phyloP scores from a whole-genome alignment of 192 early-diverging fungal species.

The Phycomyces nitens region DNA sequence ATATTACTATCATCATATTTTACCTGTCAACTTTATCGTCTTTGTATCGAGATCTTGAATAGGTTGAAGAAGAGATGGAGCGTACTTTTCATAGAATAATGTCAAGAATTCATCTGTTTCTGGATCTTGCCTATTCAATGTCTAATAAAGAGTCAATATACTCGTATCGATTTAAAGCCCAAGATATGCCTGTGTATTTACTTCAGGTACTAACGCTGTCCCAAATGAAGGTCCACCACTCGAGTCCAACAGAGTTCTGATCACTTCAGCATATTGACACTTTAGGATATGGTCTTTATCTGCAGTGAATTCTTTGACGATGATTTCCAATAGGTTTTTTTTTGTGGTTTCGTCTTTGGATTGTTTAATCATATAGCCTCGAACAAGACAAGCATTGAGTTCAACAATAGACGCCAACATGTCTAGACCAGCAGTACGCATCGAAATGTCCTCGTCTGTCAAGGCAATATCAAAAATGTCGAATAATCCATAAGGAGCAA shows the following conservation, averaged over 20 bases:
- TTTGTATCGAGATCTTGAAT: conserved; percentile 47
- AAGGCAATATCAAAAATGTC: conserved; percentile 70
- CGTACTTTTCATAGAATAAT: conserved; percentile 73
- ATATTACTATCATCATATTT: conserved; percentile 8
- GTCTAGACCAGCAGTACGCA: conserved; percentile 65
- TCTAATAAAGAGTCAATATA: conserved; percentile 3
- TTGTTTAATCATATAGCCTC: conserved; percentile 66
- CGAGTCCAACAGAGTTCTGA: conserved; percentile 74
- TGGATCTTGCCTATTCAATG: conserved; percentile 37
- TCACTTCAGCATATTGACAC: conserved; percentile 67
- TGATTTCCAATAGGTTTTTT: conserved; percentile 60
- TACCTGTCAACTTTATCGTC: conserved; percentile 24
- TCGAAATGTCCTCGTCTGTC: conserved; percentile 44
- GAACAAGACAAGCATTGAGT: conserved; percentile 73
- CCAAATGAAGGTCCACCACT: conserved; percentile 24
- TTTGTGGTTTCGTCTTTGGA: conserved; percentile 28
- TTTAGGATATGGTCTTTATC: conserved; percentile 65
- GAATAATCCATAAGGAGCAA: conserved; percentile 79
- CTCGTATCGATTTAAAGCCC: no score
- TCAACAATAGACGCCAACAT: conserved; percentile 73
- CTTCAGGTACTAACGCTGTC: conserved; percentile 29
- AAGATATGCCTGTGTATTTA: no score
- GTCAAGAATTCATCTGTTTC: conserved; percentile 75
- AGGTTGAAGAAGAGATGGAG: conserved; percentile 58
- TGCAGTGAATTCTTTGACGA: conserved; percentile 61